Evolutionary conservation across 768 basidiomycete genomes (phyloP), one percentile per base, ranked within the genome.

Genomic region (Tylopilus sp.): DNA sequence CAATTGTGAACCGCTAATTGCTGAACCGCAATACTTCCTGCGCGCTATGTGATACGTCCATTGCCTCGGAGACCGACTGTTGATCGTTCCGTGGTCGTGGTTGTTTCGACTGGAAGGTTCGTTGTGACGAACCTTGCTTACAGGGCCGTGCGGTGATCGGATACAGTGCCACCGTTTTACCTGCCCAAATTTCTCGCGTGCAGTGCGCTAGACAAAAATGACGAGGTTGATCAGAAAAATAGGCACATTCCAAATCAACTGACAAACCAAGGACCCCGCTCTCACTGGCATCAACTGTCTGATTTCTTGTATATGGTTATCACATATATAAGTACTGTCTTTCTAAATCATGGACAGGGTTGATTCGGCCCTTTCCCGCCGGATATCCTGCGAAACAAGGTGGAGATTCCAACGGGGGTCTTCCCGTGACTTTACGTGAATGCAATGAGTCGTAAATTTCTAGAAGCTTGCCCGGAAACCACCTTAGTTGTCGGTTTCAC

Each of bases 101-200:
- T 11, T 17, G 21, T 31, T 41, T 47, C 28, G 25, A 40, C 19
- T 6, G 19, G 12, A 29, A 26, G 31, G n/a, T 28, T 26, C 19
- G 28, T 11, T 29, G 41, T 34, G 25, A 43, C 28, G 26, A n/a
- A 34, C 42, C 24, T 30, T 50, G 52, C 48, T 44, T n/a, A 26
- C 34, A 49, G 37, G 48, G 30, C 40, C 38, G 47, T 17, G 47
- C 28, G 26, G 26, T 61, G 47, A 58, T 58, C 38, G 55, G 29
- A 28, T 28, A 26, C n/a, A n/a, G n/a, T n/a, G n/a, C n/a, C n/a
- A n/a, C 46, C 22, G 46, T 45, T 48, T 52, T 38, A 25, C 36
- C 8, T 9, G 44, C 34, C 10, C 31, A 16, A 16, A 17, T 33
- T 21, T 41, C 28, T 17, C 14, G 14, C 14, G 21, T 14, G 29